Evolutionary conservation across 805 yeast species (phyloP).

Genomic region (Lipomyces japonicus): DNA sequence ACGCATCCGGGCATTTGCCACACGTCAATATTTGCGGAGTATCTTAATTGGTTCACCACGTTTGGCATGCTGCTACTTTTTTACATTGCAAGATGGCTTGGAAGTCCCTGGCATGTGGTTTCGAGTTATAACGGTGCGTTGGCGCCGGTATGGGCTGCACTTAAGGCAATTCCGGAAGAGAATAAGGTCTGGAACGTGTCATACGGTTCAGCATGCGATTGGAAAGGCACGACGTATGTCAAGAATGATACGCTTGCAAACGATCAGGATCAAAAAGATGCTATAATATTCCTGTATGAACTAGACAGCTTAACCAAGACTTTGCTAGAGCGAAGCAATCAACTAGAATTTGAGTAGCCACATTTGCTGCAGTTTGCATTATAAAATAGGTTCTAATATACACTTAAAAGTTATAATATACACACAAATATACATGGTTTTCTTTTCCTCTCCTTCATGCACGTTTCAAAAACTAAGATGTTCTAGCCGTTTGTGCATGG

Average conservation of each 20-base stretch:
- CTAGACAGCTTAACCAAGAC: constrained; percentile 14
- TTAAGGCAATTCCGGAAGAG: constrained; percentile 45
- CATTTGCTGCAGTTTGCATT: too few relatives aligned
- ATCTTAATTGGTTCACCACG: constrained; percentile 74
- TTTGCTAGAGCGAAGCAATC: too few relatives aligned
- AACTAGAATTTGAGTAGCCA: too few relatives aligned
- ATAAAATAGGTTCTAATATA: too few relatives aligned
- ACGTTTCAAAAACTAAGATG: constrained; percentile 10
- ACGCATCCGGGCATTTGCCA: constrained; percentile 94
- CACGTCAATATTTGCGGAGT: constrained; percentile 64
- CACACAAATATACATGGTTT: too few relatives aligned
- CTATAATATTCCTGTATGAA: constrained; percentile 7
- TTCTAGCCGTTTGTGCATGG: constrained; percentile 10
- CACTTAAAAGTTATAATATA: too few relatives aligned
- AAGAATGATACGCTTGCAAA: neutral
- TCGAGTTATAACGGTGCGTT: constrained; percentile 87
- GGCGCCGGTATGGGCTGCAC: constrained; percentile 70
- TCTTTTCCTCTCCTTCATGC: too few relatives aligned
- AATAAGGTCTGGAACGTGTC: constrained; percentile 49
- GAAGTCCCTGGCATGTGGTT: constrained; percentile 86
- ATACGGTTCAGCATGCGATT: constrained; percentile 69
- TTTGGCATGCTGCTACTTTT: constrained; percentile 83
- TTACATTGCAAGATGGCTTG: constrained; percentile 73
- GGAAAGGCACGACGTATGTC: constrained; percentile 54
- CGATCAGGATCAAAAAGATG: constrained; percentile 13